Conservation (phyloP, 2,329 filamentous ascomycete genomes). For the Paracamarosporium sp. region DNA sequence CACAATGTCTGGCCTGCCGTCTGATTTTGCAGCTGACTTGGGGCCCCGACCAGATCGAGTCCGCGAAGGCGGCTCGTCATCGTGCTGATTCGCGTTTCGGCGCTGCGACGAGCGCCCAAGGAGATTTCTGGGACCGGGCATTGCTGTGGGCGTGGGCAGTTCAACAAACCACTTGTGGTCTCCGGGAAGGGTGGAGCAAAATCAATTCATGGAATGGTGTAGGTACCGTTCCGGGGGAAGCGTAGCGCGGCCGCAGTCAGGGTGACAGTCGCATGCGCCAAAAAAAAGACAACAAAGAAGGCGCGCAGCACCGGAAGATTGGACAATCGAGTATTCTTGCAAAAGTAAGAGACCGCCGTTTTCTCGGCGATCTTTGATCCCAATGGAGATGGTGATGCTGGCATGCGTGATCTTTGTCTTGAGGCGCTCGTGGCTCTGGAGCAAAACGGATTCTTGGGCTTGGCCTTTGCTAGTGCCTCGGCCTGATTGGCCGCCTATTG, state of each 20-base stretch:
- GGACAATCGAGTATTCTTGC: slow-evolving; percentile 17
- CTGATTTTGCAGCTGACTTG: slow-evolving; percentile 39
- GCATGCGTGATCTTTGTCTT: slow-evolving; percentile 45
- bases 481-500: slow-evolving; percentile 27
- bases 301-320: slow-evolving; percentile 20
- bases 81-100: slow-evolving; percentile 30
- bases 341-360: neutral
- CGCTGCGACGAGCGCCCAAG: slow-evolving; percentile 38
- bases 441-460: slow-evolving; percentile 36
- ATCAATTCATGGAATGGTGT: slow-evolving; percentile 19
- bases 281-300: slow-evolving; percentile 27
- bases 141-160: slow-evolving; percentile 10
- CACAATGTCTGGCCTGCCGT: slow-evolving; percentile 28
- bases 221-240: slow-evolving; percentile 36
- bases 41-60: slow-evolving; percentile 41
- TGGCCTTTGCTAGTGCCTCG: slow-evolving; percentile 25
- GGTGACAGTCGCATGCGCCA: slow-evolving; percentile 33
- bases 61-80: slow-evolving; percentile 41
- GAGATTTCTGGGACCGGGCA: slow-evolving; percentile 33
- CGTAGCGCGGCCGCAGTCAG: slow-evolving; percentile 45
- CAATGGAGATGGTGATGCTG: slow-evolving; percentile 26
- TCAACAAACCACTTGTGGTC: slow-evolving; percentile 6
- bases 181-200: slow-evolving; percentile 11
- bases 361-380: slow-evolving; percentile 3
- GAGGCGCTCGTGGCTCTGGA: slow-evolving; percentile 38